phyloP scores from a whole-genome alignment of 306 rosid genomes.

The Alnus glutinosa region DNA sequence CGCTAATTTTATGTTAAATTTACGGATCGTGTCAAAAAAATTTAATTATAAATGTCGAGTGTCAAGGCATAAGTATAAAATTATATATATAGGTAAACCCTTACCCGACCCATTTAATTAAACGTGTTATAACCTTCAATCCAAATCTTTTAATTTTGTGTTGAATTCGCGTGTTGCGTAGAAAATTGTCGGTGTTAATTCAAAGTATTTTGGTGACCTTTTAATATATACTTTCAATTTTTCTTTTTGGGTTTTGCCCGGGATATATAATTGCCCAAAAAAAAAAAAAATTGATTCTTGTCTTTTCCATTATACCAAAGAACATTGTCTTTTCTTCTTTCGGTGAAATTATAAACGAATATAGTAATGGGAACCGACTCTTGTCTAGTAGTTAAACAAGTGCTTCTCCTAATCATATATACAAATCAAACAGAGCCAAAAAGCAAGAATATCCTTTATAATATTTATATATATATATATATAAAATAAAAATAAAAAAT shows the following conservation, averaged over 20 bases:
- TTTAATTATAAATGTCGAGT: too few species aligned
- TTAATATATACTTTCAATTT: not conserved
- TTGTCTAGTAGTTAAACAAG: slow-evolving; percentile 4
- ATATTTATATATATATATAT: not conserved
- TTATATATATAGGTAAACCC: too few species aligned
- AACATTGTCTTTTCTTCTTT: slow-evolving; percentile 9
- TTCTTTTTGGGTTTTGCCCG: not conserved
- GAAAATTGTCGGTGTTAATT: too few species aligned
- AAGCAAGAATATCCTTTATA: not conserved
- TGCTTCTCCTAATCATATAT: not conserved
- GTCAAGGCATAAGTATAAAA: too few species aligned
- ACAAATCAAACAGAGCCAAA: not conserved
- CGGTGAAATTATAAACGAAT: not conserved
- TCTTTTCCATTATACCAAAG: not conserved
- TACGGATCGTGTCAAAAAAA: too few species aligned
- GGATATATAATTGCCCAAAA: not conserved
- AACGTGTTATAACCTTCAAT: too few species aligned
- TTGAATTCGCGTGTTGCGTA: too few species aligned
- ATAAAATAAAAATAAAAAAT: not conserved
- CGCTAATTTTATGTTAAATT: too few species aligned
- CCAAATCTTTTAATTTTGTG: too few species aligned
- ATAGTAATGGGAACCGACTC: not conserved
- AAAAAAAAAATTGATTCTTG: not conserved
- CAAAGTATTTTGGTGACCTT: too few species aligned
- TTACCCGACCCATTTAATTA: too few species aligned